Conservation (phyloP, 257 asterid species). For the Lithospermum erythrorhizon region DNA sequence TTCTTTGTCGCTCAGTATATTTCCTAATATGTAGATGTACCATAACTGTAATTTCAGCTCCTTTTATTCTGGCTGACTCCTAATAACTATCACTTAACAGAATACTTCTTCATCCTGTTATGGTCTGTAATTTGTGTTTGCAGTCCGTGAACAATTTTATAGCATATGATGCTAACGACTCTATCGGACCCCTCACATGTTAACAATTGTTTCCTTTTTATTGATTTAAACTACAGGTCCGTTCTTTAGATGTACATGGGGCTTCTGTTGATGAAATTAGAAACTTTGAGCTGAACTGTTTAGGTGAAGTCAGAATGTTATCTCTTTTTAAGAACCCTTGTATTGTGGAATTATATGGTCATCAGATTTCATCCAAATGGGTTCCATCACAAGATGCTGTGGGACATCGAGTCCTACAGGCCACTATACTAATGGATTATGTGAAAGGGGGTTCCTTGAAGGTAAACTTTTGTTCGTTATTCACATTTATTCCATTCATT, state of each 20-base stretch:
- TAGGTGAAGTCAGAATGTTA: conserved; percentile 87
- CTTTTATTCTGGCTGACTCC: no score
- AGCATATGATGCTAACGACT: not conserved
- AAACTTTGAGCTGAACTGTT: conserved; percentile 61
- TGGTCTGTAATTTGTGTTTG: no score
- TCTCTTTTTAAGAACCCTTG: conserved; percentile 70
- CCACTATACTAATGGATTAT: conserved; percentile 78
- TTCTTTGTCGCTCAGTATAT: not conserved
- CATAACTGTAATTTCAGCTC: not conserved
- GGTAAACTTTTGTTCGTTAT: conserved; percentile 30
- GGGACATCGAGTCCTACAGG: conserved; percentile 46
- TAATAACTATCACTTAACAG: no score
- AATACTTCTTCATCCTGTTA: no score
- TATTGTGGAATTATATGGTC: conserved; percentile 71
- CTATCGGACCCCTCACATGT: not conserved
- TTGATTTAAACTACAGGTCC: conserved; percentile 47
- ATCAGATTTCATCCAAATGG: conserved; percentile 87
- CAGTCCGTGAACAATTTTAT: no score
- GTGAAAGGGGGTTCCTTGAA: conserved; percentile 83
- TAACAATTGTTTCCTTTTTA: not conserved
- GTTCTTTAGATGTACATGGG: conserved; percentile 49
- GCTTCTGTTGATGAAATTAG: conserved; percentile 54
- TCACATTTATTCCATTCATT: not conserved
- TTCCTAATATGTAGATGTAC: not conserved
- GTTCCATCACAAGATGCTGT: conserved; percentile 35